Evolutionary conservation across 176 grass and related monocot species (phyloP).

Genomic region (Luzula sylvatica): DNA sequence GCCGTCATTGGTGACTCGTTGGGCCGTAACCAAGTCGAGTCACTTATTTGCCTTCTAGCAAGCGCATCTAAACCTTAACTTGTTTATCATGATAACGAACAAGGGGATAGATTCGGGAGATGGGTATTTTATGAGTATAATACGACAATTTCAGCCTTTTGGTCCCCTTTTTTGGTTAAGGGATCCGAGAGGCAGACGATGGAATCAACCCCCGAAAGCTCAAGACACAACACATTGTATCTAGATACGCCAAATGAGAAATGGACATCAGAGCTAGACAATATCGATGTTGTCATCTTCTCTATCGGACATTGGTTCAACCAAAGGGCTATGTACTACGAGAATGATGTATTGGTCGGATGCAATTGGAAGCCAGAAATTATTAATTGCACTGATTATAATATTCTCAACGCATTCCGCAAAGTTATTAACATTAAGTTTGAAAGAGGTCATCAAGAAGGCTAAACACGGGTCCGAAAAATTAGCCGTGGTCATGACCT

Average conservation of each 20-base stretch:
- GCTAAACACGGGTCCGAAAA: neutral
- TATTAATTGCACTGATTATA: slow-evolving; percentile 29
- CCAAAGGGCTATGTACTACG: slow-evolving; percentile 33
- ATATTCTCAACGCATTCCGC: slow-evolving; percentile 20
- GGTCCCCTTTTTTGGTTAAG: slow-evolving; percentile 44
- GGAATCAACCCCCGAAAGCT: slow-evolving; percentile 1
- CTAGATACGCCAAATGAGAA: too few relatives aligned
- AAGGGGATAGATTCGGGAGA: slow-evolving; percentile 10
- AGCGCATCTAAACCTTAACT: too few relatives aligned
- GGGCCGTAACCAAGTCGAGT: slow-evolving; percentile 48
- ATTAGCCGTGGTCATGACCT: slow-evolving; percentile 28
- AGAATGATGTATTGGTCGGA: slow-evolving; percentile 16
- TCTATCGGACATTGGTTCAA: slow-evolving; percentile 45
- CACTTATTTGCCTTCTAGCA: slow-evolving; percentile 59
- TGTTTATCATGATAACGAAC: neutral
- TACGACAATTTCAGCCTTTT: slow-evolving; percentile 41
- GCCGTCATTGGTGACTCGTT: neutral
- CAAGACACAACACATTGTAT: too few relatives aligned
- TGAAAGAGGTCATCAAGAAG: slow-evolving; percentile 31
- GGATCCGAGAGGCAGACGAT: slow-evolving; percentile 10
- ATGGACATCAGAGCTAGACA: slow-evolving; percentile 22
- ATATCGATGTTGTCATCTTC: slow-evolving; percentile 38
- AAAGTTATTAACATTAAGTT: slow-evolving; percentile 21
- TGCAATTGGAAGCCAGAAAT: slow-evolving; percentile 34
- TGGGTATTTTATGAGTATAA: slow-evolving; percentile 12